Percentiles rank a stretch among this genome's conserved stretches.
These are phyloP conservation scores for Podila clonocystis DNA, from an alignment of 192 early-diverging fungal genomes.

Conservation along the genomic window DNA sequence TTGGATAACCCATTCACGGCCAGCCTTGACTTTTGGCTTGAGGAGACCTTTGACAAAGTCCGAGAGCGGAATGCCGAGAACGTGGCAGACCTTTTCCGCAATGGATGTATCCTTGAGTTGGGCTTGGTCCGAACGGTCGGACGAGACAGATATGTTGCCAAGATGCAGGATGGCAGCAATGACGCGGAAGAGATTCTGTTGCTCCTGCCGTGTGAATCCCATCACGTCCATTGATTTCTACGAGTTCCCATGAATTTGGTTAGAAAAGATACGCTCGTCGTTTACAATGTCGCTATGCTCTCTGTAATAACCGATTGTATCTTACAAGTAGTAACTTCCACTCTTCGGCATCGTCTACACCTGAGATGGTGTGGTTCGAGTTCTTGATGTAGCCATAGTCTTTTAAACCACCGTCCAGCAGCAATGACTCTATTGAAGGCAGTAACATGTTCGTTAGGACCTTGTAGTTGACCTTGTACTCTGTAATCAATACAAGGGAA, in stretches of 20 bases:
- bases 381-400: slow-evolving; percentile 88
- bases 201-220: slow-evolving; percentile 80
- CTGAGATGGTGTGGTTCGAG: slow-evolving; percentile 90
- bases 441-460: background rate
- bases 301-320: background rate
- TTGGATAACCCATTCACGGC: slow-evolving; percentile 95
- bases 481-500: background rate
- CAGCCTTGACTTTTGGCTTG: slow-evolving; percentile 93
- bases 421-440: slow-evolving; percentile 62
- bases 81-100: slow-evolving; percentile 92
- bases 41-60: slow-evolving; percentile 90
- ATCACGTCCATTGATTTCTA: slow-evolving; percentile 86
- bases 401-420: slow-evolving; percentile 78
- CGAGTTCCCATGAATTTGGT: background rate
- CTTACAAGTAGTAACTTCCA: slow-evolving; percentile 77
- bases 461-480: background rate
- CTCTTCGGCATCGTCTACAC: slow-evolving; percentile 90
- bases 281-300: background rate
- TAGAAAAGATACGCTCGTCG: background rate
- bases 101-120: slow-evolving; percentile 78
- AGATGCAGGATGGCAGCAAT: slow-evolving; percentile 92
- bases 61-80: slow-evolving; percentile 87
- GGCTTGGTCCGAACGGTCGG: slow-evolving; percentile 89
- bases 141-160: slow-evolving; percentile 88
- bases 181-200: slow-evolving; percentile 82